Conservation (phyloP, 495 filamentous ascomycete genomes). For the Cenococcum geophilum region DNA sequence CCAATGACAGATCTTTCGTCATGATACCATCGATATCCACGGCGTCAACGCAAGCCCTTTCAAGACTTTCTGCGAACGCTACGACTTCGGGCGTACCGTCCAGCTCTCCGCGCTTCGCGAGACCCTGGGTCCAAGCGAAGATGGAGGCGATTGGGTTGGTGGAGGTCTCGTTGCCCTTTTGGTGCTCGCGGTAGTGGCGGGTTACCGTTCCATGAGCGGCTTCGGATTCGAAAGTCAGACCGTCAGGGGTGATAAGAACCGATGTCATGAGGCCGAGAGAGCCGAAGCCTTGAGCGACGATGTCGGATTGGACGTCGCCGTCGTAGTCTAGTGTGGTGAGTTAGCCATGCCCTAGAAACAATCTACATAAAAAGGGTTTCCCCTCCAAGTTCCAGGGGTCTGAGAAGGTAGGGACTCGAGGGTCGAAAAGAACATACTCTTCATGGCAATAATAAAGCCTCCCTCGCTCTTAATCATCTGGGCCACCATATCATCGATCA, state of each 20-base stretch:
- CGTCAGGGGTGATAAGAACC: slow-evolving; percentile 89
- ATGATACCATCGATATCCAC: slow-evolving; percentile 92
- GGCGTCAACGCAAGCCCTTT: slow-evolving; percentile 89
- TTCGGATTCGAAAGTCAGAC: slow-evolving; percentile 93
- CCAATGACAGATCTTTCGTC: slow-evolving; percentile 95
- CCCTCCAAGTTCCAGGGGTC: neutral
- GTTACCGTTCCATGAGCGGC: slow-evolving; percentile 98
- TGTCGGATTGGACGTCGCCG: slow-evolving; percentile 97
- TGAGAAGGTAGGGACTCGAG: too few relatives aligned
- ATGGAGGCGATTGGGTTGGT: slow-evolving; percentile 99
- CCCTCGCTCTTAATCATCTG: slow-evolving; percentile 99
- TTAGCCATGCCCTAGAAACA: slow-evolving; percentile 11
- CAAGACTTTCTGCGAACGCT: slow-evolving; percentile 80
- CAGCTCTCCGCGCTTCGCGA: slow-evolving; percentile 85
- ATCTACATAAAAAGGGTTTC: neutral
- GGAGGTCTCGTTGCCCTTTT: slow-evolving; percentile 91
- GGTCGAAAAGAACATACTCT: slow-evolving; percentile 57
- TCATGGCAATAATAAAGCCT: slow-evolving; percentile 93
- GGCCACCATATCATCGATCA: slow-evolving; percentile 99
- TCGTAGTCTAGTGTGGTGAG: slow-evolving; percentile 64
- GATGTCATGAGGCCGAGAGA: slow-evolving; percentile 98
- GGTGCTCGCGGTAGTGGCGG: slow-evolving; percentile 96
- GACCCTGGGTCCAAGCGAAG: slow-evolving; percentile 95
- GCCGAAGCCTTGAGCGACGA: slow-evolving; percentile 96
- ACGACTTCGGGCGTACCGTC: slow-evolving; percentile 85